phyloP scores from a whole-genome alignment of 139 green algal species.

The Picochlorum sp. region DNA sequence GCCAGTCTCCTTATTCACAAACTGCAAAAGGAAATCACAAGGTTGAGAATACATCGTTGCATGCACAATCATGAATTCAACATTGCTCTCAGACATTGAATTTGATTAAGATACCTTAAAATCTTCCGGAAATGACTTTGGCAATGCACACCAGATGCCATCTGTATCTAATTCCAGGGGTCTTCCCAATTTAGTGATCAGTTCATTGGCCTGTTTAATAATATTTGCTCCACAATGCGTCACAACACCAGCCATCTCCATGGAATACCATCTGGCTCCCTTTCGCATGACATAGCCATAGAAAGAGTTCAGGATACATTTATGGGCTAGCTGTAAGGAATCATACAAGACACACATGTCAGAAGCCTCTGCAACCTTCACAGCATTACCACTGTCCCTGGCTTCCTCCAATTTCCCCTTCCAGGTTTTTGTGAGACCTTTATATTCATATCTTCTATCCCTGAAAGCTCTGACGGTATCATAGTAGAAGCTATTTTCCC shows the following conservation, averaged over 20 bases:
- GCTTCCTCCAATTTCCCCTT: conserved; percentile 84
- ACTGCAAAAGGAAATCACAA: neutral
- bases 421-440: conserved; percentile 89
- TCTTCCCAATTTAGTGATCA: conserved; percentile 68
- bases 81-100: neutral
- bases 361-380: conserved; percentile 50
- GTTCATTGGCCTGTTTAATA: conserved; percentile 71
- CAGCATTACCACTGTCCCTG: conserved; percentile 39
- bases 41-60: neutral
- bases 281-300: conserved; percentile 93
- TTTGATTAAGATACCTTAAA: conserved; percentile 48
- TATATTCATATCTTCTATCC: conserved; percentile 98
- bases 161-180: conserved; percentile 98
- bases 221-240: conserved; percentile 95
- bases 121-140: conserved; percentile 88
- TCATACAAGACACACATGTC: conserved; percentile 90
- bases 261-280: conserved; percentile 94
- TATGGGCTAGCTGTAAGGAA: conserved; percentile 94
- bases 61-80: neutral
- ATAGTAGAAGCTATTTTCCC: conserved; percentile 96
- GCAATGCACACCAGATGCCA: conserved; percentile 95
- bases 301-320: conserved; percentile 99
- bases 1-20: conserved; percentile 13
- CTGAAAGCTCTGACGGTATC: conserved; percentile 90
- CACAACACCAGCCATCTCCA: conserved; percentile 98